phyloP scores from a whole-genome alignment of 768 basidiomycete genomes.

The Leucosporidium scottii region DNA sequence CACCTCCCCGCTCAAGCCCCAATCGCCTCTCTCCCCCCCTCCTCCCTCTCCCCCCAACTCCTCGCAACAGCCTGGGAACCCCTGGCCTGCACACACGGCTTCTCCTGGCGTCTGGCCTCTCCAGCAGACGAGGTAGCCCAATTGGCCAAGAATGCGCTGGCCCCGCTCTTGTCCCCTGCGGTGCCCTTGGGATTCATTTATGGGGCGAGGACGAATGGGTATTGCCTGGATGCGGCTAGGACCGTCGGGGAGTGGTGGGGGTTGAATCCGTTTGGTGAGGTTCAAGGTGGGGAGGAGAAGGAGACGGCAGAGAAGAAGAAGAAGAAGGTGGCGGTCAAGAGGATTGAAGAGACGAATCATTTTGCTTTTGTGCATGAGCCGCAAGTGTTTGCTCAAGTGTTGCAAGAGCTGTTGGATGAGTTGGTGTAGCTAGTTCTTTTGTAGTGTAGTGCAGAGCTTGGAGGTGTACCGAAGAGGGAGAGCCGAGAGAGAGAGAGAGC shows the following conservation, averaged over 20 bases:
- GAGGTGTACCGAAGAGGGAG: too few species aligned
- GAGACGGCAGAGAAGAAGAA: neutral
- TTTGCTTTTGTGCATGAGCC: slow-evolving; percentile 28
- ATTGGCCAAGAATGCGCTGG: neutral
- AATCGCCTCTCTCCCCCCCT: neutral
- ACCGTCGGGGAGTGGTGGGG: slow-evolving; percentile 10
- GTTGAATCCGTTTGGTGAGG: too few species aligned
- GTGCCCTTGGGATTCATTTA: slow-evolving; percentile 12
- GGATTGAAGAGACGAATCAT: slow-evolving; percentile 19
- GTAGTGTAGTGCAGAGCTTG: too few species aligned
- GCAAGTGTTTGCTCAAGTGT: neutral
- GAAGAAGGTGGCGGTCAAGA: neutral
- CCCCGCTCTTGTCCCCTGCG: neutral
- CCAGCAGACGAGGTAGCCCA: neutral
- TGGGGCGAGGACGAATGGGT: slow-evolving; percentile 20
- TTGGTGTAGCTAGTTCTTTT: neutral
- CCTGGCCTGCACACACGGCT: slow-evolving; percentile 15
- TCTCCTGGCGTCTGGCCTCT: slow-evolving; percentile 19
- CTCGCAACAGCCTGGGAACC: slow-evolving; percentile 17
- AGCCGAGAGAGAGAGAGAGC: too few species aligned
- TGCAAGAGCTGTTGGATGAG: slow-evolving; percentile 6
- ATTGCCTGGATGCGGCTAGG: slow-evolving; percentile 21
- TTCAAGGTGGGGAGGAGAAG: too few species aligned
- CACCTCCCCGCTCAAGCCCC: neutral
- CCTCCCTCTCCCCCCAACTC: neutral